Evolutionary conservation across 208 protist genomes (phyloP), one percentile per base, ranked within the genome.

Genomic region (Novymonas esmeraldas): DNA sequence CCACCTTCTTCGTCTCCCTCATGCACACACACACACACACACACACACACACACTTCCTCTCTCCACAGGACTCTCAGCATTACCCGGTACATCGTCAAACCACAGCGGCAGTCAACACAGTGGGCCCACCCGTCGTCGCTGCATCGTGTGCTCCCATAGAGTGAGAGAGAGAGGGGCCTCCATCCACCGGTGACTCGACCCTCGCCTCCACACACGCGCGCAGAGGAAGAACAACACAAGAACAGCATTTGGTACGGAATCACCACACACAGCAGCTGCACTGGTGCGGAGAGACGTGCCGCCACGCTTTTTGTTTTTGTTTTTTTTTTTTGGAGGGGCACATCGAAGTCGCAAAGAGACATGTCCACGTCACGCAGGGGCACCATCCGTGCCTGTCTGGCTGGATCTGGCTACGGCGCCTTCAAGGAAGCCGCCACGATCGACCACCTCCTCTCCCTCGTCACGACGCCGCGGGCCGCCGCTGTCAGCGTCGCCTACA

Each of bases 361-460:
- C 16, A 6, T 3, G 6, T 20, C 44, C 44, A 48, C 44, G 22
- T 6, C 31, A 16, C 29, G 10, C 34, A 65, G 80, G 56, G 76
- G 72, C 42, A 60, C 68, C 14, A 74, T 94, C 44, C 82, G 80
- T 4, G 92, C 82, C 16, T 87, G 92, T 49, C 79, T 96, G 31
- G 70, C 69, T 33, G 92, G 92, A 29, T 89, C 82, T 39, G 86
- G 87, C 31, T 29, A 62, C 18, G 88, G 70, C 26, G 74, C 69
- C 18, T 85, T 95, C 64, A 76, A 62, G 42, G 77, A 90, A 9
- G 9, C 58, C 11, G 49, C 51, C 29, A 75, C 82, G 18, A 79
- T 90, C n/a, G 75, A 94, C 33, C 71, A 74, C 36, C 73, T 96
- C 16, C 56, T 95, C 18, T n/a, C 39, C 16, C 76, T 96, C 48